A percentile compares a stretch with the other conserved stretches of the same genome.
Evolutionary conservation across 1,139 yeast species (phyloP).

Genomic region (Wickerhamomyces sp.): DNA sequence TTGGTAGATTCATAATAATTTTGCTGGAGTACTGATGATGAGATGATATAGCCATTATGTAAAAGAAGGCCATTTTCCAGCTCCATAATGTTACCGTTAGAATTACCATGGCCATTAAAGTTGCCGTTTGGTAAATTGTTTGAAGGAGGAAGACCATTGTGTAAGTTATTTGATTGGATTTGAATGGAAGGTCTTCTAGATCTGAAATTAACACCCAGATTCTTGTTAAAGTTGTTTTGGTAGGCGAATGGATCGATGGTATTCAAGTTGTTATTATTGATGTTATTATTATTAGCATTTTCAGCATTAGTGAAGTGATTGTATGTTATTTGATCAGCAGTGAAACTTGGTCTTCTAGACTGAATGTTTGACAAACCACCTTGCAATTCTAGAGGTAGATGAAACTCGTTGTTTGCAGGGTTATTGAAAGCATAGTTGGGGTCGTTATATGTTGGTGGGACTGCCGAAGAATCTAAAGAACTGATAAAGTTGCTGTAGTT

Average conservation of each 20-base stretch:
- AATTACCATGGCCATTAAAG: not conserved
- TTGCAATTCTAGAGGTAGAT: conserved; percentile 54
- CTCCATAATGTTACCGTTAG: conserved; percentile 18
- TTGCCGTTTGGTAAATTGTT: conserved; percentile 4
- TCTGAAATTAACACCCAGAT: conserved; percentile 14
- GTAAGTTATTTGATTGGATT: conserved; percentile 3
- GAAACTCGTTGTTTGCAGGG: conserved; percentile 28
- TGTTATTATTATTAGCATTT: conserved; percentile 7
- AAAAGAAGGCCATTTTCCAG: conserved; percentile 56
- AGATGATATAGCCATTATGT: conserved; percentile 43
- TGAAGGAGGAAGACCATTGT: not conserved
- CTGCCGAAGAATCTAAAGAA: not conserved
- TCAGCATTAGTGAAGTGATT: conserved; percentile 9
- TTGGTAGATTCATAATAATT: conserved; percentile 36
- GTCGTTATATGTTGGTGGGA: not conserved
- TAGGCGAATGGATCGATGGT: conserved; percentile 6
- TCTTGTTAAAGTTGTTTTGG: conserved; percentile 7
- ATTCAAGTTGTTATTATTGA: conserved; percentile 7
- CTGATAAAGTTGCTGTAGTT: conserved; percentile 9
- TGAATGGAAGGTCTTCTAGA: conserved; percentile 25
- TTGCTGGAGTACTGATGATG: conserved; percentile 41
- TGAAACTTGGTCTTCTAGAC: conserved; percentile 60
- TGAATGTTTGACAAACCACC: conserved; percentile 61
- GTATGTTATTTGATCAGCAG: conserved; percentile 42
- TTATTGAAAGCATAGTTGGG: conserved; percentile 1